Conservation (phyloP, 2,329 filamentous ascomycete genomes). For the Hymenoscyphus infarciens region DNA sequence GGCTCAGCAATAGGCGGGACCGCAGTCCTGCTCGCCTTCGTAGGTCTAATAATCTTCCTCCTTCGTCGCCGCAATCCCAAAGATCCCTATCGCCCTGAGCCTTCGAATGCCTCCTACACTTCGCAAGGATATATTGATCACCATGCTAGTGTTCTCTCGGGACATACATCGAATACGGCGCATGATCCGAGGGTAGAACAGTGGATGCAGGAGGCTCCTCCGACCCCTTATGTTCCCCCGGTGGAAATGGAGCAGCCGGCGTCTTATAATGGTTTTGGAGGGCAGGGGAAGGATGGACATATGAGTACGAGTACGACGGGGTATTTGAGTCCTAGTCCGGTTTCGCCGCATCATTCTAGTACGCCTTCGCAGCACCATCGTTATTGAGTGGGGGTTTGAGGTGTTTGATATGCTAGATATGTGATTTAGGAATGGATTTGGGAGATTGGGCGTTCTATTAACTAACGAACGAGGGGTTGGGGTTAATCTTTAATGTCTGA, state of each 20-base stretch:
- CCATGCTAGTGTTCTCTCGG: not conserved
- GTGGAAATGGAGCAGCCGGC: not conserved
- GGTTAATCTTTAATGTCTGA: no score
- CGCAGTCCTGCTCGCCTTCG: not conserved
- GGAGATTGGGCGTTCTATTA: no score
- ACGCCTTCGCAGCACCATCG: no score
- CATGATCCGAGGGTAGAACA: not conserved
- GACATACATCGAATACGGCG: not conserved
- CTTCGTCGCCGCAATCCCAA: not conserved
- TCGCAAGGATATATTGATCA: not conserved
- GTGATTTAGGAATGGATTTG: no score
- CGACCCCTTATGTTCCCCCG: not conserved
- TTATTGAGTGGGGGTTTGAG: no score
- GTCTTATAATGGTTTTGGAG: not conserved
- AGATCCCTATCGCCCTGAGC: not conserved
- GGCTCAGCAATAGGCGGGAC: not conserved
- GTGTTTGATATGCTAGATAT: no score
- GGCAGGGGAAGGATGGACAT: conserved; percentile 3
- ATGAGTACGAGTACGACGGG: not conserved
- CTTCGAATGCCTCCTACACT: not conserved
- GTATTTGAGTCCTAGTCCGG: not conserved
- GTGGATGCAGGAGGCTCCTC: not conserved
- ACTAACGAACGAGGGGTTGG: no score
- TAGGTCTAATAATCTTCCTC: conserved; percentile 7
- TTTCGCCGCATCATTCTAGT: not conserved